phyloP scores from a whole-genome alignment of 2,329 filamentous ascomycete species.

The Tricladium varicosporioides region DNA sequence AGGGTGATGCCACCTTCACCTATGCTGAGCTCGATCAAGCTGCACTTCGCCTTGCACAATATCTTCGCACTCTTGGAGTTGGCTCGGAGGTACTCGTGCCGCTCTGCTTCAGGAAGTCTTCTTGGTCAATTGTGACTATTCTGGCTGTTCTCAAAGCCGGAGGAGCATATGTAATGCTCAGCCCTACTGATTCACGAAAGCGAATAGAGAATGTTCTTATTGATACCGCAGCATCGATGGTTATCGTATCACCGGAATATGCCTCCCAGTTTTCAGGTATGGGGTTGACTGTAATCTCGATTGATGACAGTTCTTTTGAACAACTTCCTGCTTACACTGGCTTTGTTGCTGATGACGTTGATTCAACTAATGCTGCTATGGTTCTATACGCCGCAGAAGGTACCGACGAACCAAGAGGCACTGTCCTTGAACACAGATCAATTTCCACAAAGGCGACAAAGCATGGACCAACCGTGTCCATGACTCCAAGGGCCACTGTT shows the following conservation, averaged over 20 bases:
- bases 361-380: neutral
- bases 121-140: constrained; percentile 25
- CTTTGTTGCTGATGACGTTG: neutral
- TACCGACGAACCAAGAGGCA: constrained; percentile 5
- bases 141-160: constrained; percentile 27
- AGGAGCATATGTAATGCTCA: constrained; percentile 28
- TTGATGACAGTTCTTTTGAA: neutral
- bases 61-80: constrained; percentile 18
- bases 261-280: neutral
- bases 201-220: constrained; percentile 14
- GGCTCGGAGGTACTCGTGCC: constrained; percentile 18
- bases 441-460: constrained; percentile 6
- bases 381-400: neutral
- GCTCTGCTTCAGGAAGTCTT: constrained; percentile 29
- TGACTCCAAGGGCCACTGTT: neutral
- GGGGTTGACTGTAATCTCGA: neutral
- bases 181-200: constrained; percentile 26
- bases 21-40: constrained; percentile 21
- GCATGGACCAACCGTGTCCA: neutral
- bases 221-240: neutral
- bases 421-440: constrained; percentile 23
- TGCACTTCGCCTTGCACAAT: constrained; percentile 16
- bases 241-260: neutral
- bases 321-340: neutral
- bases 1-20: constrained; percentile 21